Conservation (phyloP, 495 filamentous ascomycete genomes). For the Penicillium psychrofluorescens region DNA sequence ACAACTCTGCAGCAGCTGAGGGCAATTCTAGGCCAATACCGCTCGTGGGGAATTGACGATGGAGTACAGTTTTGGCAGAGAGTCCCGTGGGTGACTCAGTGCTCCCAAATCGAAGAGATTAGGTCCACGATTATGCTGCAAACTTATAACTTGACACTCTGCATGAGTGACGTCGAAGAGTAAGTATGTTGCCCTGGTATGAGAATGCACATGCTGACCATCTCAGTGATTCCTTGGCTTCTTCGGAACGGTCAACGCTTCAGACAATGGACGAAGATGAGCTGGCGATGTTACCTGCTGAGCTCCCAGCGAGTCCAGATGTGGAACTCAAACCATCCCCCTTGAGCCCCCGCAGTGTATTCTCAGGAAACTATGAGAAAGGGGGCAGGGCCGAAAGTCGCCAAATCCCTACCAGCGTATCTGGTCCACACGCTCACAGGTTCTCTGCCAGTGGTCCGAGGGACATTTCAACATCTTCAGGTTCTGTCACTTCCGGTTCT, state of each 20-base stretch:
- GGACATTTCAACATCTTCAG: constrained; percentile 12
- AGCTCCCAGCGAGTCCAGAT: constrained; percentile 3
- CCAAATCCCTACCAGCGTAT: no score
- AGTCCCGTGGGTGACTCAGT: constrained; percentile 28
- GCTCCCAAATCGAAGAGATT: constrained; percentile 23
- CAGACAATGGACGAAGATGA: constrained; percentile 20
- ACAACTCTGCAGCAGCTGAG: constrained; percentile 21
- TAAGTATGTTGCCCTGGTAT: constrained; percentile 9
- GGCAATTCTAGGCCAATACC: constrained; percentile 20
- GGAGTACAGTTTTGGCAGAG: constrained; percentile 27
- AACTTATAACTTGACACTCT: constrained; percentile 27
- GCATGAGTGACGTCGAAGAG: constrained; percentile 30
- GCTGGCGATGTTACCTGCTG: background rate
- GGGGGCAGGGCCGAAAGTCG: background rate
- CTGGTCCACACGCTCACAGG: no score
- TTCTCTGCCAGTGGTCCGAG: background rate
- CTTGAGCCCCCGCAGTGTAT: background rate
- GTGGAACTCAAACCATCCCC: constrained; percentile 2
- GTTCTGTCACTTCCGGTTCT: constrained; percentile 12
- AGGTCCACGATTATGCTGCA: constrained; percentile 31
- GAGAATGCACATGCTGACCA: background rate
- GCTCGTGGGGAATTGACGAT: constrained; percentile 18
- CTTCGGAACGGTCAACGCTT: constrained; percentile 19
- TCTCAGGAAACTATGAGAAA: constrained; percentile 1
- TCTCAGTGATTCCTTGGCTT: constrained; percentile 18